These are phyloP conservation scores for apple (Malus domestica) DNA, from an alignment of 306 rosid species.

Conservation along the genomic window ASM211411v1 NC_041795.1:31107001-31107500, in stretches of 20 bases:
- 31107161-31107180: background rate
- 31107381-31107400: background rate
- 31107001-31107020: background rate
- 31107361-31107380: slow-evolving; percentile 15
- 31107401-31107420: background rate
- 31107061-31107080: background rate
- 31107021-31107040: background rate
- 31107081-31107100: background rate
- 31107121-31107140: too few relatives aligned
- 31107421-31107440: background rate
- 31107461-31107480: background rate
- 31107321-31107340: background rate
- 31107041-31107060: background rate
- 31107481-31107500: background rate
- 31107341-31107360: background rate
- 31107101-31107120: background rate
- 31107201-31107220: background rate
- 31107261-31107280: background rate
- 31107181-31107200: background rate
- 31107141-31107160: background rate
- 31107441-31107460: background rate
- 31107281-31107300: background rate
- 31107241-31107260: background rate
- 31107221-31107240: background rate
- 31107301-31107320: background rate